Evolutionary conservation across 129 eudicot genomes (phyloP), one percentile per base, ranked within the genome.

Genomic region (Lactuca sativa): DNA sequence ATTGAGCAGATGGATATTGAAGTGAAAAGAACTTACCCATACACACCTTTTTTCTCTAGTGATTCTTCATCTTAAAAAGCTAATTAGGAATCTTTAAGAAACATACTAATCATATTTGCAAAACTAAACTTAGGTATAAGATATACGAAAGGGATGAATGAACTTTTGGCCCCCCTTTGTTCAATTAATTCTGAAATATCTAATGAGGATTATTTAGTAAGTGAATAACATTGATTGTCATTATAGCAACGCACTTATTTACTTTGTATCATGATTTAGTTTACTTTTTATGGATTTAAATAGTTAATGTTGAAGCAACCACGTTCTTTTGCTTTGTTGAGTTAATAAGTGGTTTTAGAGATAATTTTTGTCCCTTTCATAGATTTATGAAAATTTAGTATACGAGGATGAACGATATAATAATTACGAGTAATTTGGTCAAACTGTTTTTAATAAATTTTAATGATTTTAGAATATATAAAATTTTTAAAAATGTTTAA

Each of bases 111-210:
- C 59, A 75, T 95, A 59, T 95, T 85, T 80, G 97, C 99, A 30
- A 95, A 95, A 88, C 68, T 95, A 79, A 95, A 95, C 67, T 97
- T 97, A 13, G 97, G 96, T 53, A 87, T 95, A 81, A 83, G 91
- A 90, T 95, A 95, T 74, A 97, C 90, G 40, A 97, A 95, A 85
- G 99, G 99, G 66, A 95, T 95, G 97, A 95, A 95, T 82, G 99
- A 95, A 85, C 51, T 95, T 15, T 75, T 95, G 79, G 97, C 99
- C 17, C 99, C 21, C 21, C 97, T 36, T 83, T 95, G 64, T 95
- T 64, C 79, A 85, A 85, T 72, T 90, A 90, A 48, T 87, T 95
- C 77, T 83, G 70, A 74, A 95, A 80, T 57, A 97, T 91, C 99
- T 4, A 83, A 56, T 47, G 93, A 95, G 73, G 99, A 95, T 53